Conservation (phyloP, 106 monocot species). For the Hemerocallis citrina region DNA sequence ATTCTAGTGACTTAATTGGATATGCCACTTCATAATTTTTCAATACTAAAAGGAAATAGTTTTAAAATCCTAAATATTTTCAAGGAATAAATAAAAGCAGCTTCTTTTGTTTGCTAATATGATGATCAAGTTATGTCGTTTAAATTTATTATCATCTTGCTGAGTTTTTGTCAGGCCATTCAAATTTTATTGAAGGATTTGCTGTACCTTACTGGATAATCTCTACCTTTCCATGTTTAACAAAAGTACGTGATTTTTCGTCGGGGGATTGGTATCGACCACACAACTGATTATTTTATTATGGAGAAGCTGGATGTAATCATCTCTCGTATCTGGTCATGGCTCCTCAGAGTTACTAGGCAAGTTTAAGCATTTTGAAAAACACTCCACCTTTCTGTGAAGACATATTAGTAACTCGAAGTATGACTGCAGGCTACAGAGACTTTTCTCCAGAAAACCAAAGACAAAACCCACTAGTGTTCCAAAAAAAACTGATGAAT, state of each 20-base stretch:
- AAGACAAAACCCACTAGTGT: slow-evolving; percentile 17
- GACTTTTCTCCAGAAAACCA: slow-evolving; percentile 40
- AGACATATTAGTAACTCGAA: neutral
- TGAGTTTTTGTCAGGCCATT: neutral
- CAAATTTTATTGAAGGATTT: neutral
- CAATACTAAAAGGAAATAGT: too few relatives aligned
- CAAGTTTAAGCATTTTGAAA: slow-evolving; percentile 13
- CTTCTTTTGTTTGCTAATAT: neutral
- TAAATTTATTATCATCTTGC: neutral
- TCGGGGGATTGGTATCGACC: slow-evolving; percentile 76
- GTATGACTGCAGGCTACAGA: slow-evolving; percentile 38
- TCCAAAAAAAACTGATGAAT: slow-evolving; percentile 77
- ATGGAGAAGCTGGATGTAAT: slow-evolving; percentile 87
- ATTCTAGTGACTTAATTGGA: too few relatives aligned
- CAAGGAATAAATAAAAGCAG: neutral
- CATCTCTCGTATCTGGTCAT: slow-evolving; percentile 57
- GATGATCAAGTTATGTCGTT: neutral
- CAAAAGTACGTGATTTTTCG: slow-evolving; percentile 72
- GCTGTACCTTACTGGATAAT: neutral
- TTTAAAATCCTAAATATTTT: too few relatives aligned
- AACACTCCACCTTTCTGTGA: neutral
- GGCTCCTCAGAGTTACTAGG: slow-evolving; percentile 48
- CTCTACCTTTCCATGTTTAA: neutral
- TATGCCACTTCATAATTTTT: too few relatives aligned
- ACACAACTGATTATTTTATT: slow-evolving; percentile 67